These are phyloP conservation scores for Hortiboletus campestris DNA, from an alignment of 768 basidiomycete species.

Conservation along the genomic window DNA sequence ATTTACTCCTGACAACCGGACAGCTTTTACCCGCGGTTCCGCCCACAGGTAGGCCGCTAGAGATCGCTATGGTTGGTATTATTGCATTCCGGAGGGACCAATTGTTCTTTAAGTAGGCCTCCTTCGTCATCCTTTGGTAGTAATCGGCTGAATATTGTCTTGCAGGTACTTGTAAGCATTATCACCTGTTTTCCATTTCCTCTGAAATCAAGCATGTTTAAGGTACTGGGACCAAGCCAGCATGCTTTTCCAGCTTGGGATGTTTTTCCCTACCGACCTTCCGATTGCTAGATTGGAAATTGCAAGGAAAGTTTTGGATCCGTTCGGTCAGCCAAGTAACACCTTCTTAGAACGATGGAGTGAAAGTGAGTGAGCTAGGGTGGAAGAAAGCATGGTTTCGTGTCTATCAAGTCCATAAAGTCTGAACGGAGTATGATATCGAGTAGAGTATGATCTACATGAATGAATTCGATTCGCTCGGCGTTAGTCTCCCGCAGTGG, in stretches of 20 bases:
- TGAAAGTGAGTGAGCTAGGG: slow-evolving; percentile 35
- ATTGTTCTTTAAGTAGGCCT: slow-evolving; percentile 42
- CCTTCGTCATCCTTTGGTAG: not conserved
- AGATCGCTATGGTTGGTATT: slow-evolving; percentile 44
- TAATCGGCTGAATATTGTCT: not conserved
- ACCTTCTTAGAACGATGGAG: slow-evolving; percentile 36
- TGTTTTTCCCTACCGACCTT: slow-evolving; percentile 31
- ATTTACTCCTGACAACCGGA: slow-evolving; percentile 1
- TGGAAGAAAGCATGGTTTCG: not conserved
- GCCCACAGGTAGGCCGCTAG: slow-evolving; percentile 38
- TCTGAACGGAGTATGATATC: not conserved
- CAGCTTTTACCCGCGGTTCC: slow-evolving; percentile 35
- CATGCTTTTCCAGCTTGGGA: slow-evolving; percentile 41
- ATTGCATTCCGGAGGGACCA: slow-evolving; percentile 50
- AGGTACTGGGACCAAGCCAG: slow-evolving; percentile 54
- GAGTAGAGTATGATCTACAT: not conserved
- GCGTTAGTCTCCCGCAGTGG: too few species aligned
- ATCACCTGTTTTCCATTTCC: not conserved
- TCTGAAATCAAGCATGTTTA: not conserved
- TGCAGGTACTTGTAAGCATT: slow-evolving; percentile 20
- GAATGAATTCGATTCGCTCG: not conserved
- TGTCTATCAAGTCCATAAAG: not conserved
- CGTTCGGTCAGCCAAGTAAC: slow-evolving; percentile 41
- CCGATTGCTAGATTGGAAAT: slow-evolving; percentile 42
- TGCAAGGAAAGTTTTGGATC: slow-evolving; percentile 41